Evolutionary conservation across 2,329 filamentous ascomycete species (phyloP).

Genomic region (Penicillium oxalicum): DNA sequence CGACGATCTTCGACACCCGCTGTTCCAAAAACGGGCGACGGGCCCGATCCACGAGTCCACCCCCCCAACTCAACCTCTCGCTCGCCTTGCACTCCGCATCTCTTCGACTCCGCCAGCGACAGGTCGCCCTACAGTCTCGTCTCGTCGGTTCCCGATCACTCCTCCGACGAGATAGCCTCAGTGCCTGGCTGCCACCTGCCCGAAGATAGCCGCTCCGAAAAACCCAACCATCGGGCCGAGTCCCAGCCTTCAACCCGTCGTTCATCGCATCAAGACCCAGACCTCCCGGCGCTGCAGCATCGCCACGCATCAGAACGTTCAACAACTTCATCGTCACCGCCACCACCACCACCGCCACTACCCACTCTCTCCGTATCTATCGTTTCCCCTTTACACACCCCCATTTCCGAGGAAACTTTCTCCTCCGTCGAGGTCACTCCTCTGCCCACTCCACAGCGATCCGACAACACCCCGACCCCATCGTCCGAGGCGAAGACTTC

Average conservation of each 20-base stretch:
- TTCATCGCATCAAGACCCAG: conserved; percentile 10
- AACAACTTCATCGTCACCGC: conserved; percentile 9
- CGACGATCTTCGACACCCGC: conserved; percentile 32
- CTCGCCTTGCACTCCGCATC: conserved; percentile 15
- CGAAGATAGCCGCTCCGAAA: conserved; percentile 6
- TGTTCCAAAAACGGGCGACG: conserved; percentile 22
- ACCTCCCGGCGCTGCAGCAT: conserved; percentile 9
- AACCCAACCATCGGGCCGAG: conserved; percentile 3
- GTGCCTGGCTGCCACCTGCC: conserved; percentile 8
- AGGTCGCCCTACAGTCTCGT: conserved; percentile 22
- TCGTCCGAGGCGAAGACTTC: conserved; percentile 12
- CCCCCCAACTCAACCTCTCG: conserved; percentile 15
- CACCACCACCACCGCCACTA: conserved; percentile 8
- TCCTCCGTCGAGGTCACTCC: conserved; percentile 16
- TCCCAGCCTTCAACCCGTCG: conserved; percentile 4
- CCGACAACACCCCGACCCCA: conserved; percentile 17
- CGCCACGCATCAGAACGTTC: conserved; percentile 9
- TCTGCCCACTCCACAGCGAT: conserved; percentile 18
- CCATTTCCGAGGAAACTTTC: conserved; percentile 17
- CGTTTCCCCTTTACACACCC: conserved; percentile 21
- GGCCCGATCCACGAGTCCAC: conserved; percentile 24
- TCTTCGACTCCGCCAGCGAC: conserved; percentile 19
- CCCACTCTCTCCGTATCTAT: not conserved
- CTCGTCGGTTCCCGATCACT: conserved; percentile 19
- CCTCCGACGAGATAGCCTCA: conserved; percentile 12